A percentile compares a stretch with the other conserved stretches of the same genome.
Evolutionary conservation across 1,139 yeast species (phyloP).

Genomic region (Kodamaea derodonti): DNA sequence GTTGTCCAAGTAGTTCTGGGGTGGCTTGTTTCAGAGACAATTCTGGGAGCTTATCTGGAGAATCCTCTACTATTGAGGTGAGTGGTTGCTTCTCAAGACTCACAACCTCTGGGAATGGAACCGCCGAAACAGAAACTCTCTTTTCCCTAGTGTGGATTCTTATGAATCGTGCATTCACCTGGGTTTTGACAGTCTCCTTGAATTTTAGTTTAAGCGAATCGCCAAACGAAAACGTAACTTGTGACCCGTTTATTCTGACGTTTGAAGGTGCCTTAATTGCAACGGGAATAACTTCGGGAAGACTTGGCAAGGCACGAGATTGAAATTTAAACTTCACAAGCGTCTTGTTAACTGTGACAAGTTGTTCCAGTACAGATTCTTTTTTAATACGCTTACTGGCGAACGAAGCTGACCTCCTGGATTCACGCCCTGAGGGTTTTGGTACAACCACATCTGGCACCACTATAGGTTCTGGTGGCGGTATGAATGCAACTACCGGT

Average conservation of each 20-base stretch:
- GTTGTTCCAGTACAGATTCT: neutral
- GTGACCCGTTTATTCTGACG: too few species aligned
- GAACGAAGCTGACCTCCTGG: neutral
- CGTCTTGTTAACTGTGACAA: conserved; percentile 6
- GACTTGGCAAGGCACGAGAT: conserved; percentile 9
- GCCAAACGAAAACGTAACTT: too few species aligned
- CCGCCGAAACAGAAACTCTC: conserved; percentile 17
- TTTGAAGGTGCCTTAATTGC: too few species aligned
- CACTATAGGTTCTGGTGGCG: neutral
- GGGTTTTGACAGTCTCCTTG: too few species aligned
- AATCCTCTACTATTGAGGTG: too few species aligned
- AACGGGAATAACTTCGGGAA: too few species aligned
- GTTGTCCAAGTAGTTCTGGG: neutral
- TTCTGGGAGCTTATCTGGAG: too few species aligned
- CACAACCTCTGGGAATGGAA: conserved; percentile 18
- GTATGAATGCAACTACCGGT: neutral
- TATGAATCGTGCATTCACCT: conserved; percentile 21
- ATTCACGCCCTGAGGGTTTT: neutral
- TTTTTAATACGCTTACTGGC: neutral
- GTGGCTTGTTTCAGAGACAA: neutral
- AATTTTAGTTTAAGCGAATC: too few species aligned
- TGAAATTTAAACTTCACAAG: conserved; percentile 14
- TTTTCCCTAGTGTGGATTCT: conserved; percentile 23
- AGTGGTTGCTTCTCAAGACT: too few species aligned
- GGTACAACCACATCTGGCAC: neutral